phyloP scores from a whole-genome alignment of 1,139 yeast species.

The Hemisphaericaspora subhashii region DNA sequence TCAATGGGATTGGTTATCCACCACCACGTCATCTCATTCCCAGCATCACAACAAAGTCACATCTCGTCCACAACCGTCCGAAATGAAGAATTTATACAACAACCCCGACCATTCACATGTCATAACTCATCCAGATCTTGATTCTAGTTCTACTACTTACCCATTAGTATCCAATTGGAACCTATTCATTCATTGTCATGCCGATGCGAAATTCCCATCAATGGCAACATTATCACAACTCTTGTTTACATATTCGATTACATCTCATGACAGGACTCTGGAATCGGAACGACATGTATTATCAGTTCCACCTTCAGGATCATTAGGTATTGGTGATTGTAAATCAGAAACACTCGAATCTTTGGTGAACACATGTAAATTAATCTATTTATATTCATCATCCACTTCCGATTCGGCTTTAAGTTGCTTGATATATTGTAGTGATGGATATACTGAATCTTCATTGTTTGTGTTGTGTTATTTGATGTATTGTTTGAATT shows the following conservation, averaged over 20 bases:
- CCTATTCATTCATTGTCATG: slow-evolving; percentile 43
- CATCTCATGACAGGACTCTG: slow-evolving; percentile 20
- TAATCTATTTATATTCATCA: slow-evolving; percentile 46
- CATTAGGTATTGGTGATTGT: slow-evolving; percentile 71
- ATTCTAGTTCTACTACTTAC: slow-evolving; percentile 14
- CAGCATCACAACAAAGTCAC: too few relatives aligned
- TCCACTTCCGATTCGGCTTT: slow-evolving; percentile 24
- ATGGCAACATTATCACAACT: slow-evolving; percentile 34
- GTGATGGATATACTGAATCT: slow-evolving; percentile 93
- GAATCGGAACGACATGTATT: slow-evolving; percentile 39
- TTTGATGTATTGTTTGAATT: slow-evolving; percentile 63
- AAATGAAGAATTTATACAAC: slow-evolving; percentile 42
- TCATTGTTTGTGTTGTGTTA: slow-evolving; percentile 72
- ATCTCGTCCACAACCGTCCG: too few relatives aligned
- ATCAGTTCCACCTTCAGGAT: slow-evolving; percentile 83
- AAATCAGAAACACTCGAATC: slow-evolving; percentile 54
- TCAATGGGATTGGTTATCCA: slow-evolving; percentile 40
- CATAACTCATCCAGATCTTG: slow-evolving; percentile 4
- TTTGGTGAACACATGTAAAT: slow-evolving; percentile 63
- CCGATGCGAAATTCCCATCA: slow-evolving; percentile 60
- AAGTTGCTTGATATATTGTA: slow-evolving; percentile 62
- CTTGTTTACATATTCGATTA: slow-evolving; percentile 32
- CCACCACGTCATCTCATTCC: background rate
- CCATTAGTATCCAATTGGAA: slow-evolving; percentile 41
- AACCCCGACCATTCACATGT: slow-evolving; percentile 46